Evolutionary conservation across 2,329 filamentous ascomycete genomes (phyloP).

Genomic region (Clonostachys solani): DNA sequence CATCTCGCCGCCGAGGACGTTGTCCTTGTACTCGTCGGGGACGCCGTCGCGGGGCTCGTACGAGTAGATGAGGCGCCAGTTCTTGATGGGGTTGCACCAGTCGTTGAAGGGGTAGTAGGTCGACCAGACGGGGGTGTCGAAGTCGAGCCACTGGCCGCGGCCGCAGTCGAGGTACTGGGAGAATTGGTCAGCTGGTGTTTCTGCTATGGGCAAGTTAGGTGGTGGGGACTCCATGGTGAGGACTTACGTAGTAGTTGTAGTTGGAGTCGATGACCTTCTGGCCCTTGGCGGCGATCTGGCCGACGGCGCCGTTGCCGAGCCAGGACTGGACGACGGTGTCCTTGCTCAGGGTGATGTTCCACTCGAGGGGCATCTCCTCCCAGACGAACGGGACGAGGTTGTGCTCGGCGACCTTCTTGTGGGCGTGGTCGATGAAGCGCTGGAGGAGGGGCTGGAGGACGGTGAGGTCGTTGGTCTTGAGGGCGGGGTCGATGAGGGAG

Average conservation of each 20-base stretch:
- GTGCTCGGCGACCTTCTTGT: slow-evolving; percentile 56
- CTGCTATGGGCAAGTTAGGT: not conserved
- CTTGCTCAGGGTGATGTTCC: slow-evolving; percentile 68
- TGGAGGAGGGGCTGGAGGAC: slow-evolving; percentile 75
- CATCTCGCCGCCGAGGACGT: slow-evolving; percentile 77
- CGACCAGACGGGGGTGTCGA: slow-evolving; percentile 47
- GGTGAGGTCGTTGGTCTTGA: slow-evolving; percentile 58
- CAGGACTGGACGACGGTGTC: slow-evolving; percentile 78
- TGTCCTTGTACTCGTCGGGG: slow-evolving; percentile 52
- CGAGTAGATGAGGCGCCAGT: slow-evolving; percentile 77
- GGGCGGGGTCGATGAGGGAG: slow-evolving; percentile 63
- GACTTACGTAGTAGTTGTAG: slow-evolving; percentile 70
- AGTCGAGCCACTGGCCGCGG: slow-evolving; percentile 74
- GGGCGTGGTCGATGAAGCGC: slow-evolving; percentile 67
- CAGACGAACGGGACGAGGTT: slow-evolving; percentile 75
- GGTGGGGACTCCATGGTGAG: not conserved
- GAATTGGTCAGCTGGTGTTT: slow-evolving; percentile 10
- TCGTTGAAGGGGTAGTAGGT: slow-evolving; percentile 67
- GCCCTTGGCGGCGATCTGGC: slow-evolving; percentile 55
- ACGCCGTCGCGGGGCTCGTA: slow-evolving; percentile 70
- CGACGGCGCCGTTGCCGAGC: slow-evolving; percentile 61
- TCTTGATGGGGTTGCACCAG: slow-evolving; percentile 78
- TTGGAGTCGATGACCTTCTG: slow-evolving; percentile 71
- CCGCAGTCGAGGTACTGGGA: slow-evolving; percentile 77
- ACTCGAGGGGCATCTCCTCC: slow-evolving; percentile 81